phyloP scores from a whole-genome alignment of 2,329 filamentous ascomycete genomes.

The Neocatenulostroma microsporum region DNA sequence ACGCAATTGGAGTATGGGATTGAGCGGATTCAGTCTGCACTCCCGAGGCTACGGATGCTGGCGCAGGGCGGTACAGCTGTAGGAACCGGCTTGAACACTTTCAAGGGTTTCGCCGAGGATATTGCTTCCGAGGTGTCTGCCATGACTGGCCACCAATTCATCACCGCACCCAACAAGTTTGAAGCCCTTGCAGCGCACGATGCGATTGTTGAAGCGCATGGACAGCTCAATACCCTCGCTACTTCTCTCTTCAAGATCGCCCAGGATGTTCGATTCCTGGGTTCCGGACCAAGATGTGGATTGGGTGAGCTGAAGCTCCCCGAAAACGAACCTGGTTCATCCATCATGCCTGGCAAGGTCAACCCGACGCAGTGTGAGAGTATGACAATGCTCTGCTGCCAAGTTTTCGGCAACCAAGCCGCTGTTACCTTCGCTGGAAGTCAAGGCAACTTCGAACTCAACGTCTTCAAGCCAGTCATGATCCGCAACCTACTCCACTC shows the following conservation, averaged over 20 bases:
- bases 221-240: conserved; percentile 87
- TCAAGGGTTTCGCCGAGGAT: conserved; percentile 87
- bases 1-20: conserved; percentile 89
- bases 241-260: conserved; percentile 94
- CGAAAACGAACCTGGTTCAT: conserved; percentile 95
- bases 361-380: conserved; percentile 98
- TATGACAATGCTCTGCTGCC: conserved; percentile 92
- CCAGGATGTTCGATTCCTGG: conserved; percentile 94
- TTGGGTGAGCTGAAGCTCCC: conserved; percentile 88
- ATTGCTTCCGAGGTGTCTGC: conserved; percentile 85
- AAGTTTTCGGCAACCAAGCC: conserved; percentile 96
- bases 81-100: conserved; percentile 95
- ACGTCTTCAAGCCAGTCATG: conserved; percentile 96
- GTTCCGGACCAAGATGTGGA: conserved; percentile 89
- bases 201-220: conserved; percentile 87
- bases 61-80: conserved; percentile 96
- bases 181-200: conserved; percentile 95
- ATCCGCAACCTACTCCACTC: conserved; percentile 95
- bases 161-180: conserved; percentile 98
- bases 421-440: conserved; percentile 90
- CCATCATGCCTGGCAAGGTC: conserved; percentile 99
- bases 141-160: conserved; percentile 88
- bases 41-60: conserved; percentile 77
- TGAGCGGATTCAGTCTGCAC: conserved; percentile 70
- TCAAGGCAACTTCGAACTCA: conserved; percentile 97